A percentile compares a stretch with the other conserved stretches of the same genome.
phyloP scores from a whole-genome alignment of 1,284 basidiomycete genomes.

The Cystobasidium slooffiae region DNA sequence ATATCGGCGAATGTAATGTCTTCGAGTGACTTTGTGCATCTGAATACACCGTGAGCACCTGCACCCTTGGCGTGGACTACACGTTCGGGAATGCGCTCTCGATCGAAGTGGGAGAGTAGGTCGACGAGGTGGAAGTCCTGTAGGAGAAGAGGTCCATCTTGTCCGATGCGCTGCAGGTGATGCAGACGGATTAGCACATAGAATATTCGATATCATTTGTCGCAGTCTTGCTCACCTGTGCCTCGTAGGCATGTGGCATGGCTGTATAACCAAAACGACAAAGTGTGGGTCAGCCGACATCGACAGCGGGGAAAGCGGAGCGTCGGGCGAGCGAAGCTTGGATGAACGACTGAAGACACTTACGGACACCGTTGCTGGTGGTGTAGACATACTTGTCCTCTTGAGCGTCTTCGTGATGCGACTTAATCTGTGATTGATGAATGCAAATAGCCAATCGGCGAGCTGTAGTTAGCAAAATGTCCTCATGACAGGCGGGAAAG shows the following conservation, averaged over 20 bases:
- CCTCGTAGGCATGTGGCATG: constrained; percentile 68
- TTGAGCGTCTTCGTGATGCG: constrained; percentile 36
- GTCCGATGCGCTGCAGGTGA: constrained; percentile 69
- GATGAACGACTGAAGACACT: constrained; percentile 2
- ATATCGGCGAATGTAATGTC: constrained; percentile 77
- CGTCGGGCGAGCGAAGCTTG: neutral
- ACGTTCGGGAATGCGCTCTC: constrained; percentile 94
- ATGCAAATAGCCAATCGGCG: neutral
- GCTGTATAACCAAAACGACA: constrained; percentile 21
- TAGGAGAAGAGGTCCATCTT: constrained; percentile 77
- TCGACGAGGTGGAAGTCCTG: constrained; percentile 63
- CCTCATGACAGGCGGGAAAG: neutral
- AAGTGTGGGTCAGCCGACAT: constrained; percentile 9
- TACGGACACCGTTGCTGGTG: constrained; percentile 43
- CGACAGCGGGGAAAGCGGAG: constrained; percentile 1
- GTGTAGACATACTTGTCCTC: constrained; percentile 34
- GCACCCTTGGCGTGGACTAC: constrained; percentile 85
- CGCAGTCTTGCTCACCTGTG: constrained; percentile 15
- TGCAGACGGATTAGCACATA: neutral
- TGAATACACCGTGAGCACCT: constrained; percentile 90
- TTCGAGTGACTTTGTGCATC: constrained; percentile 75
- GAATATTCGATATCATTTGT: neutral
- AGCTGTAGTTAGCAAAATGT: neutral
- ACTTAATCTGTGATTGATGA: constrained; percentile 29
- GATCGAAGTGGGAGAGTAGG: constrained; percentile 85